Evolutionary conservation across 306 rosid species (phyloP).

Genomic region (Comarum palustre): DNA sequence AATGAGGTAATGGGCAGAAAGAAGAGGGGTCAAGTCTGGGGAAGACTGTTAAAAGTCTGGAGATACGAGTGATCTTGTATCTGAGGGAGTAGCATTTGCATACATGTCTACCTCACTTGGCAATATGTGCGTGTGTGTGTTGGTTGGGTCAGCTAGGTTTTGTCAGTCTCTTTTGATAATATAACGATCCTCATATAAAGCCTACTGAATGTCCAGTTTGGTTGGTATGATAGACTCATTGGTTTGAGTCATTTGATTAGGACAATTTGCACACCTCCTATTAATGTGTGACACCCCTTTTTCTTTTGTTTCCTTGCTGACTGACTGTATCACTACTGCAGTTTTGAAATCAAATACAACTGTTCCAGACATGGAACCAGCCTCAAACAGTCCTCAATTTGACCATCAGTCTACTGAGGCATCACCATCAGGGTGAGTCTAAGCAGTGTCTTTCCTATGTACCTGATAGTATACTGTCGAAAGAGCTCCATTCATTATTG

Average conservation of each 20-base stretch:
- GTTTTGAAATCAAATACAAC: slow-evolving; percentile 77
- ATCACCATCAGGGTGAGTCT: slow-evolving; percentile 74
- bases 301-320: neutral
- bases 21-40: neutral
- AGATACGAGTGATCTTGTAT: neutral
- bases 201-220: too few relatives aligned
- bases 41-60: neutral
- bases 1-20: neutral
- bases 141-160: neutral
- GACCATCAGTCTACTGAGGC: slow-evolving; percentile 72
- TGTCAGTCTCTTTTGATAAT: neutral
- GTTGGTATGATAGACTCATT: neutral
- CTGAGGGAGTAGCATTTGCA: neutral
- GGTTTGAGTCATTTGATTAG: neutral
- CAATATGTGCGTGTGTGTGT: neutral
- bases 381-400: slow-evolving; percentile 57
- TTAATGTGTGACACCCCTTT: neutral
- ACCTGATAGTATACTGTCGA: neutral
- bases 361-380: slow-evolving; percentile 57
- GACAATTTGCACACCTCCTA: neutral
- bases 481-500: neutral
- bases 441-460: neutral
- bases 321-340: slow-evolving; percentile 27
- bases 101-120: neutral
- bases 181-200: too few relatives aligned